phyloP scores from a whole-genome alignment of 139 green algal species.

The Chlorella ohadii region DNA sequence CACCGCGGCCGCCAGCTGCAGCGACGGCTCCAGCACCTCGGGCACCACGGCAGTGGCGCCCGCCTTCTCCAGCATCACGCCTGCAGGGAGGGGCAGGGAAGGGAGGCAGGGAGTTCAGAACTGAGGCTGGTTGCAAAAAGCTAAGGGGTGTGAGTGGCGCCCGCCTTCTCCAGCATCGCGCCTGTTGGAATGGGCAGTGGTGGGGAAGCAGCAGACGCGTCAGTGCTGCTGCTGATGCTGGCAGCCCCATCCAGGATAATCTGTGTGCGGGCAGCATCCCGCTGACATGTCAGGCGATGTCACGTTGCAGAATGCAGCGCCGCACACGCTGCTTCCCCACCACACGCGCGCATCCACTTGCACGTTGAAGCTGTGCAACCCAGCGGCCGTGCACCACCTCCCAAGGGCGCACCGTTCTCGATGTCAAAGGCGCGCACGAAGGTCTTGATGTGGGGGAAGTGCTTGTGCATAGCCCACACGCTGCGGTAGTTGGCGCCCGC shows the following conservation, averaged over 20 bases:
- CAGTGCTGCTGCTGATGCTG: no score
- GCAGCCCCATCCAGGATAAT: no score
- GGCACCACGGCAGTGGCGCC: constrained; percentile 96
- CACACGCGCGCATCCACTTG: no score
- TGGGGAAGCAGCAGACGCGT: no score
- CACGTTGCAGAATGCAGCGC: no score
- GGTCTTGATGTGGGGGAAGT: constrained; percentile 90
- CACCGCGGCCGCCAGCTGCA: constrained; percentile 95
- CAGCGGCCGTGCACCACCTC: background rate
- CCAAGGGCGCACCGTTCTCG: constrained; percentile 67
- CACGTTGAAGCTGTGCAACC: no score
- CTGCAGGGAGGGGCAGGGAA: background rate
- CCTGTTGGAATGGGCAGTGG: constrained; percentile 26
- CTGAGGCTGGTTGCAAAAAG: no score
- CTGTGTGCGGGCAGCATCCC: no score
- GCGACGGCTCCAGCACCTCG: constrained; percentile 95
- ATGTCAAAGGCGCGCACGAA: constrained; percentile 98
- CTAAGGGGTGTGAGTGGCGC: no score
- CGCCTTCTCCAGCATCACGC: constrained; percentile 95
- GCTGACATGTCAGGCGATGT: no score
- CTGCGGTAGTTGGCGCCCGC: constrained; percentile 88
- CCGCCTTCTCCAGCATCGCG: constrained; percentile 96
- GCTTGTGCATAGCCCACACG: constrained; percentile 95
- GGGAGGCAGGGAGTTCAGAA: no score
- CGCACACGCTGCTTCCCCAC: no score